phyloP scores from a whole-genome alignment of 441 rosid genomes.

The Lepidium campestre region DNA sequence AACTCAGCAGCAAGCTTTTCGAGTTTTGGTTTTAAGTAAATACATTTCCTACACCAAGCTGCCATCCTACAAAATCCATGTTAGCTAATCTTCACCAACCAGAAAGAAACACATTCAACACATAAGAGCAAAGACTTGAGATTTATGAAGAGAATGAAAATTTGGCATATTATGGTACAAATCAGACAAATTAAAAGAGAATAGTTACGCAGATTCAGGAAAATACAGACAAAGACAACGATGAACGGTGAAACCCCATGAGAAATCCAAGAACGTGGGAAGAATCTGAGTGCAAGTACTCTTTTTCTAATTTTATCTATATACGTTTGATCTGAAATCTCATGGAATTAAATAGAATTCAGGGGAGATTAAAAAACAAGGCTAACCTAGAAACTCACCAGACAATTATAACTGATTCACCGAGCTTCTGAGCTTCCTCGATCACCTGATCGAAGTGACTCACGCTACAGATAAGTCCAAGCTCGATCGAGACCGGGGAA shows the following conservation, averaged over 20 bases:
- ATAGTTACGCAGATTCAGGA: neutral
- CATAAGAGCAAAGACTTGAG: neutral
- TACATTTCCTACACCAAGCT: conserved; percentile 92
- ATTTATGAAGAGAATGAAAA: neutral
- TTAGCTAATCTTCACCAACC: conserved; percentile 14
- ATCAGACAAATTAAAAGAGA: neutral
- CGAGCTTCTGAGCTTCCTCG: conserved; percentile 63
- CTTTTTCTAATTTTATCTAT: neutral
- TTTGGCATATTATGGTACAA: neutral
- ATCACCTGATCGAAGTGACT: conserved; percentile 61
- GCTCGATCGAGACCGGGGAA: conserved; percentile 51
- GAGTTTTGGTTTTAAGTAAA: conserved; percentile 74
- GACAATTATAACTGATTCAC: conserved; percentile 56
- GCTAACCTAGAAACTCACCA: conserved; percentile 46
- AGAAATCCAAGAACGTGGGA: neutral
- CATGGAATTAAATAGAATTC: neutral
- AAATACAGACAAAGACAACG: neutral
- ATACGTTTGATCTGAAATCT: neutral
- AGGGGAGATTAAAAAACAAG: neutral
- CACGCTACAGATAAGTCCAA: conserved; percentile 50
- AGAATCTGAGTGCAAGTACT: neutral
- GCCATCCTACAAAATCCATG: conserved; percentile 74
- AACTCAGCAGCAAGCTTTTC: conserved; percentile 86
- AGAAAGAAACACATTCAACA: neutral
- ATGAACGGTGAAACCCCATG: neutral